These are phyloP conservation scores for Xylariaceae sp. DNA, from an alignment of 2,329 filamentous ascomycete genomes.

Conservation along the genomic window DNA sequence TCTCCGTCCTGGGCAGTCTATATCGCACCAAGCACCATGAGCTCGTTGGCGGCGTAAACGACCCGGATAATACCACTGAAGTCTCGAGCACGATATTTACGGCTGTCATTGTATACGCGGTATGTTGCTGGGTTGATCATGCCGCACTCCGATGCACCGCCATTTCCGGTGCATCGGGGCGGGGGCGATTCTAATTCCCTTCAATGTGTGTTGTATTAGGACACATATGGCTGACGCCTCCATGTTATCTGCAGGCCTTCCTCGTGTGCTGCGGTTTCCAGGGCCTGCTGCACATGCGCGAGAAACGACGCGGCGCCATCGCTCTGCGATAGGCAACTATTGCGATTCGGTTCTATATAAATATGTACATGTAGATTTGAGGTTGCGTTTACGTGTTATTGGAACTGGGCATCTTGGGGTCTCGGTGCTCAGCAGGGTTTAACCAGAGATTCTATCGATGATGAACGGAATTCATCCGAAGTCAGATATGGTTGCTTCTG, in stretches of 20 bases:
- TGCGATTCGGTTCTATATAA: slow-evolving; percentile 5
- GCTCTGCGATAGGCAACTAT: slow-evolving; percentile 49
- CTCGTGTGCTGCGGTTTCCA: slow-evolving; percentile 89
- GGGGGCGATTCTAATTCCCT: neutral
- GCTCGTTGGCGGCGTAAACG: slow-evolving; percentile 70
- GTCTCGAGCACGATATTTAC: slow-evolving; percentile 84
- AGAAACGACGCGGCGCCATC: slow-evolving; percentile 80
- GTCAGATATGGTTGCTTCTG: neutral
- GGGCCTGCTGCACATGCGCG: slow-evolving; percentile 78
- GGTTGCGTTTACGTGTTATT: neutral
- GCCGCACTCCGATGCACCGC: neutral
- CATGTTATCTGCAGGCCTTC: slow-evolving; percentile 59
- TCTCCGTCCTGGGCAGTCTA: slow-evolving; percentile 62
- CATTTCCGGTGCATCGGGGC: neutral
- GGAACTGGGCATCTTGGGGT: slow-evolving; percentile 3
- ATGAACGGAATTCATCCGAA: neutral
- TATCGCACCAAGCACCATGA: slow-evolving; percentile 79
- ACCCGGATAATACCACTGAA: slow-evolving; percentile 67
- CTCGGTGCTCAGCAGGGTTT: neutral
- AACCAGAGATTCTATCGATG: neutral
- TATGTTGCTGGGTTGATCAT: slow-evolving; percentile 40
- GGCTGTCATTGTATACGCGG: slow-evolving; percentile 82
- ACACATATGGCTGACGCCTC: neutral
- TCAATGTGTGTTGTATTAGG: neutral
- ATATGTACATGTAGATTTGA: slow-evolving; percentile 10